Evolutionary conservation across 805 yeast genomes (phyloP), one percentile per base, ranked within the genome.

Genomic region (Millerozyma miso): DNA sequence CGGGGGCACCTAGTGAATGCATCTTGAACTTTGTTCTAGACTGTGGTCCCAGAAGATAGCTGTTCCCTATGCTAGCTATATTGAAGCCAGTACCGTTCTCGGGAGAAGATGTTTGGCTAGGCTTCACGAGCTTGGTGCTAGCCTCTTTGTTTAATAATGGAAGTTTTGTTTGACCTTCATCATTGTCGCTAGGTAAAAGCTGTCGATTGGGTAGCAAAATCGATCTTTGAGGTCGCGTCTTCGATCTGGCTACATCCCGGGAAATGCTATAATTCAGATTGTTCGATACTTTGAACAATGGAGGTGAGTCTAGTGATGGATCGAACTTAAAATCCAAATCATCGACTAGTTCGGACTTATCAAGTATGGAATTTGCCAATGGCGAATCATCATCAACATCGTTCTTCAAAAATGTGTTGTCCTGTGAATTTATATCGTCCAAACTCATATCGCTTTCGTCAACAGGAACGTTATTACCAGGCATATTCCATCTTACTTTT

Each of bases 401-500:
- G 39, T 58, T 59, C 23, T 46, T 54, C 10, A 42, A 36, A 32
- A 44, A 45, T 29, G 17, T 49, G 6, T 49, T 51, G 3, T 59
- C 34, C 10, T 43, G 41, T 7, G 41, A 38, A 16, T 41, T 43
- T 14, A 37, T 52, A 12, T 58, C 65, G 37, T 64, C 69, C 45
- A 60, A 49, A 39, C 69, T 65, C 18, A 52, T 32, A 45, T 65
- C 71, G 41, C 67, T 59, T 17, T 63, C 68, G 12, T 49, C 38
- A 31, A 45, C 43, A 20, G 44, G 38, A 2, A 45, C 19, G 15
- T 51, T 48, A 19, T 47, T 39, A 19, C 51, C 52, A 2, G 71
- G 72, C 10, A 66, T 65, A 44, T 69, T 69, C 76, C 78, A 74
- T 47, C 78, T 64, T 1, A 76, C 80, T 44, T 67, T 73, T 41